Base-by-base conservation (phyloP, 2,329 filamentous ascomycete species). In the Penicillium capsulatum region DNA sequence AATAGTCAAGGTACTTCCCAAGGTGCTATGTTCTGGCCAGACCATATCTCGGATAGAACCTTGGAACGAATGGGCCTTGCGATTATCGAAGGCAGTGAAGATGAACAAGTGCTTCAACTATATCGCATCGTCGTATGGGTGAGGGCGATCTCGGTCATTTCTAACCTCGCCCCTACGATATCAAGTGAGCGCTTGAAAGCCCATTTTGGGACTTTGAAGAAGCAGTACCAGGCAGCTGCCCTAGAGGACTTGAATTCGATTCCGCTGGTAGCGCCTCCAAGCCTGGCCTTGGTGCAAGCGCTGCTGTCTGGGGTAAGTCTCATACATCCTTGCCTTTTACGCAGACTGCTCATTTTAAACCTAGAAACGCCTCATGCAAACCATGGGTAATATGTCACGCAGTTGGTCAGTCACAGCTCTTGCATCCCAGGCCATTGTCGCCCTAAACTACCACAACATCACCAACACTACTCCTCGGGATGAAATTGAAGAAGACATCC, bases 381-480 rank as follows among this genome's bases (percentile, higher is more conserved):
- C 48, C 22, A 7, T 48, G 11, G 52, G 52, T 13, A 47, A 55
- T 10, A 54, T 49, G 47, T 47, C 48, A 9, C 49, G 49, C n/a
- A 47, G 51, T 22, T 55, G 52, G 52, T 51, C 51, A 47, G 34
- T 55, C 26, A 49, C 40, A 7, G 38, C 49, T 13, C 26, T 44
- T 20, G 51, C 52, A 10, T 50, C 45, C 1, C 36, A 39, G 6
- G 34, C 54, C 17, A 41, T 55, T 4, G 44, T 55, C 11, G 48
- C 52, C 9, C 43, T 55, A 17, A 47, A 53, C 19, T 55, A 55
- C 29, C 52, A 55, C 30, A 54, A 51, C n/a, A 52, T 55, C 28
- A 53, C 47, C 1, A 39, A 49, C 11, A 8, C 39, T 3, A 31
- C 22, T 14, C 47, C 52, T 7, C 41, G 42, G 30, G 45, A 35